Evolutionary conservation across 805 yeast genomes (phyloP), one percentile per base, ranked within the genome.

Genomic region (Saccharomycopsis capsularis): DNA sequence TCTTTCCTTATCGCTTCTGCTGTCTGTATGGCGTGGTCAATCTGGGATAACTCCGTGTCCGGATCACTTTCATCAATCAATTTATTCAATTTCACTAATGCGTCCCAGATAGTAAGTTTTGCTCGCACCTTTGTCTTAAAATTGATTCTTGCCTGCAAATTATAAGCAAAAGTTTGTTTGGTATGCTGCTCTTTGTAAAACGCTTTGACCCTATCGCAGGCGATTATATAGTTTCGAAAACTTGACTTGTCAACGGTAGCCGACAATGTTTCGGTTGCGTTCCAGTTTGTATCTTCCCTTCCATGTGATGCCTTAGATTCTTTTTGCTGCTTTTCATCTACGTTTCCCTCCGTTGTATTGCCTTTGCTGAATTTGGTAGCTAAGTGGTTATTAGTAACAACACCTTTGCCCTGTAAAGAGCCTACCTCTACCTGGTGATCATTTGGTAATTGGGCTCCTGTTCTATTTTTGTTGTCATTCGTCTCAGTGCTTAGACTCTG

Each of bases 1-100:
- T 81, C 88, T 48, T 73, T 65, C 55, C 86, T 64, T 45, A 82
- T 82, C 3, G 87, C 86, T 58, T 82, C 87, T 2, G 88, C 88
- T 0, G 88, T 82, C 61, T 82, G 88, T 22, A 82, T 59, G 2
- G 87, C 87, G 60, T 82, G 89, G 56, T 82, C 87, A 45, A 82
- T 82, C 57, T 82, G 88, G 0, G 86, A 79, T 21, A 82, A 66
- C 58, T 81, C 85, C 0, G 87, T 82, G 60, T 82, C 89, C 0
- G 89, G 89, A 60, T 82, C 89, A 45, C 82, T 75, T 45, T 82
- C 87, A 60, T 82, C 89, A 22, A 82, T 68, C 18, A 82, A 63
- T 54, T 76, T 74, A 58, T 81, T 82, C 35, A 82, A 65, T 52
- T 75, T 76, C 47, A 76, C 75, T 15, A 82, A 60, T 0, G 86